These are phyloP conservation scores for Fusarium nygamai DNA, from an alignment of 2,329 filamentous ascomycete species.

Conservation along the genomic window DNA sequence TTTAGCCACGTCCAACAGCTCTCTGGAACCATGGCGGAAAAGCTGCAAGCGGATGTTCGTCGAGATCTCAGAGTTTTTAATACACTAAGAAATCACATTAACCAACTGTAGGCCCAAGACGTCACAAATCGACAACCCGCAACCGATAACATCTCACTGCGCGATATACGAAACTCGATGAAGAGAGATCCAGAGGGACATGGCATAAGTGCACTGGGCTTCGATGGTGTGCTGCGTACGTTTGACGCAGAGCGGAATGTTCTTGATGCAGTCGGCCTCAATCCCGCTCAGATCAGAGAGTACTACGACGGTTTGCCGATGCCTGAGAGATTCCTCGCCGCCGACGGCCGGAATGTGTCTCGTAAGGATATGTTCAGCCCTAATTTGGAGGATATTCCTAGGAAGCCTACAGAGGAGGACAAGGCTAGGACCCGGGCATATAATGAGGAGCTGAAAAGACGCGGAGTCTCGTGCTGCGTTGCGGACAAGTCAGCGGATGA, in stretches of 20 bases:
- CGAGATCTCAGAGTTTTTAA: rapidly evolving
- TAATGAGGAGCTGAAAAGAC: neutral
- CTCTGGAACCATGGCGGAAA: neutral
- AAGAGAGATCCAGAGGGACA: neutral
- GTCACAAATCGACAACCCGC: neutral
- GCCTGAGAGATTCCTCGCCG: neutral
- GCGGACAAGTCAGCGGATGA: neutral
- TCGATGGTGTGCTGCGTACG: neutral
- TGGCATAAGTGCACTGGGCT: neutral
- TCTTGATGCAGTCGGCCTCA: neutral
- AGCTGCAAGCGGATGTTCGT: neutral
- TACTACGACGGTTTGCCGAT: neutral
- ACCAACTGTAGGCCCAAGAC: neutral
- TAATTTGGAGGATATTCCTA: neutral
- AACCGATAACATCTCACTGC: neutral
- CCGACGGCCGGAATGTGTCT: neutral
- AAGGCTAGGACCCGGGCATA: neutral
- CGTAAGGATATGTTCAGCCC: neutral
- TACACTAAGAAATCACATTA: too few relatives aligned
- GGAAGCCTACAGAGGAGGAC: neutral
- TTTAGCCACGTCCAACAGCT: neutral
- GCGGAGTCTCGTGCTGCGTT: neutral
- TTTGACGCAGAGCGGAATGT: neutral
- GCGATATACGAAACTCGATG: neutral
- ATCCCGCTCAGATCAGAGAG: neutral